Evolutionary conservation across 306 rosid genomes (phyloP), one percentile per base, ranked within the genome.

Genomic region (Inga oerstediana): DNA sequence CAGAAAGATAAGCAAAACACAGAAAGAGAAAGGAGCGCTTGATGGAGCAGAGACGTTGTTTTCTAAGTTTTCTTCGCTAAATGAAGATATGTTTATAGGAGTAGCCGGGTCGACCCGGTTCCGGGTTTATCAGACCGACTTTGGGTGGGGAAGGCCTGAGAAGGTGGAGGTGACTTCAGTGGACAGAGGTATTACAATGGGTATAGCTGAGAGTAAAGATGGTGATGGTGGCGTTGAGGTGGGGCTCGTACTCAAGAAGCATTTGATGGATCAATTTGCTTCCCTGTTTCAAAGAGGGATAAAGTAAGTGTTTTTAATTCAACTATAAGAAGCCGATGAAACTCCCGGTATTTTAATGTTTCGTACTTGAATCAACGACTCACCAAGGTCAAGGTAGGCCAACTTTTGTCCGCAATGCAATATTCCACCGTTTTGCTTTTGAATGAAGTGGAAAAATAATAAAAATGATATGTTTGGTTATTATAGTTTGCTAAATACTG

Each of bases 201-300:
- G 79, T 0, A 20, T 88, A 62, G 81, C 83, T 3, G 91, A 88
- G 34, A 75, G 65, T 2, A 56, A 65, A 65, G 87, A 78, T 65
- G 83, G 86, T 1, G 64, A 8, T 5, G 86, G 84, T 2, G 91
- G 82, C 0, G 59, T 88, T 24, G 88, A 90, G 72, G 61, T 90
- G 35, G 88, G 88, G 0, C 44, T 84, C 0, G 83, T 85, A 65
- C 61, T 82, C 8, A 65, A 71, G 10, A 71, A 54, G 3, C 1
- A 66, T 2, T 79, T 58, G 19, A 87, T 82, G 86, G 37, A 79
- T 35, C 44, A 19, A 2, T 85, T 82, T 54, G 58, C 9, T 9
- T 22, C 62, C 16, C 11, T 82, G 1, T 87, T 87, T 75, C 77
- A 2, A 48, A 61, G 20, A 46, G 87, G 81, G 34, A 19, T 84